phyloP scores from a whole-genome alignment of 306 rosid genomes.

The Cicer arietinum region DNA sequence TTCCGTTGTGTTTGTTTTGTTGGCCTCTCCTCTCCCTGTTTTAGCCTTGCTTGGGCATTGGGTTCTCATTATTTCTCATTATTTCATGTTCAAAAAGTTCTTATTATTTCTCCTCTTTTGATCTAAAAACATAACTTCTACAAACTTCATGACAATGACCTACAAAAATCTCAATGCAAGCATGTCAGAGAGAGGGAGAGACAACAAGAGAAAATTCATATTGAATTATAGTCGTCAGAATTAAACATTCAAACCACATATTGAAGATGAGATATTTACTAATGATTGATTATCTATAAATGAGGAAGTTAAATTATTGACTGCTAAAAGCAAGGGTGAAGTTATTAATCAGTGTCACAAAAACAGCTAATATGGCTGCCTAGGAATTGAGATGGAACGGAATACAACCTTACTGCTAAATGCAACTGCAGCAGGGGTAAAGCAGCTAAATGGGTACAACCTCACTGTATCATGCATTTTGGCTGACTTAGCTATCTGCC shows the following conservation, averaged over 20 bases:
- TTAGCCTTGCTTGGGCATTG: not conserved
- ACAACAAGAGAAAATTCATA: not conserved
- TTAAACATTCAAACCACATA: not conserved
- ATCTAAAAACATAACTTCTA: not conserved
- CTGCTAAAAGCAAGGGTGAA: not conserved
- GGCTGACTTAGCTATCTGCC: not conserved
- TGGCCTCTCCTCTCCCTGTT: not conserved
- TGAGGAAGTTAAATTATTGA: conserved; percentile 7
- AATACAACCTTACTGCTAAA: not conserved
- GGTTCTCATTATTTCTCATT: not conserved
- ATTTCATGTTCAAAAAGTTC: too few species aligned
- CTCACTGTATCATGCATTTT: not conserved
- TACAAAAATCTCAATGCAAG: not conserved
- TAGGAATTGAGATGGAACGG: not conserved
- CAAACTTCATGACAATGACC: not conserved
- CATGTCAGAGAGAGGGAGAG: not conserved
- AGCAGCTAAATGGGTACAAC: not conserved
- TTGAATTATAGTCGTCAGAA: not conserved
- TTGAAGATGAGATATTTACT: not conserved
- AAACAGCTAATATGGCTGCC: not conserved
- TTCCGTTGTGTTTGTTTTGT: not conserved
- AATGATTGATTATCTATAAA: not conserved
- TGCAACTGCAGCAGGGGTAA: not conserved
- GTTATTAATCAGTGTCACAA: not conserved
- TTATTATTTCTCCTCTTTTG: not conserved